Conservation (phyloP, 352 stramenopile species). For the Globisporangium cystogenes region DNA sequence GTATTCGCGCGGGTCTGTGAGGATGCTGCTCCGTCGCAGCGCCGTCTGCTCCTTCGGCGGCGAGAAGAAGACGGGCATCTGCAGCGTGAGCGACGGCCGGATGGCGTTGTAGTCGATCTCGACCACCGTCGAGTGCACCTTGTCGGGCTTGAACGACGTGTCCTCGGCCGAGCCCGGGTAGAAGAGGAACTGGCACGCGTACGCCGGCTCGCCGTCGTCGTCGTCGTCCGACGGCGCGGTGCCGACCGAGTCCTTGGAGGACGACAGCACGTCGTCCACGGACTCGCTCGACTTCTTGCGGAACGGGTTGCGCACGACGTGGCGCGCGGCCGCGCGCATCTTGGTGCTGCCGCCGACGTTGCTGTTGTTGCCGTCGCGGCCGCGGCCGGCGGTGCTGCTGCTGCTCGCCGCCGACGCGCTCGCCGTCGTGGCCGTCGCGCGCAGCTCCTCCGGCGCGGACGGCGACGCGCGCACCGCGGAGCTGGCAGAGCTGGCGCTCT, state of each 20-base stretch:
- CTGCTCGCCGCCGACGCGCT: background rate
- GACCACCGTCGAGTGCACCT: conserved; percentile 24
- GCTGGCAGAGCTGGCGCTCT: background rate
- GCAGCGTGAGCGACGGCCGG: conserved; percentile 43
- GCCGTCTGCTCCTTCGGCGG: conserved; percentile 26
- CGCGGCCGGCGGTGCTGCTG: background rate
- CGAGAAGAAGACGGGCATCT: conserved; percentile 69
- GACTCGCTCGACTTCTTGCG: conserved; percentile 24
- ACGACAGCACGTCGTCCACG: conserved; percentile 19
- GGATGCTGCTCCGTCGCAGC: conserved; percentile 35
- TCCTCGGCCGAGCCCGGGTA: conserved; percentile 54
- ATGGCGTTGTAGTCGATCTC: conserved; percentile 46
- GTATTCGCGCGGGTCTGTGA: conserved; percentile 48
- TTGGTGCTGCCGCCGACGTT: background rate
- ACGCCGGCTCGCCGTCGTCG: conserved; percentile 15
- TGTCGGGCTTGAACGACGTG: conserved; percentile 39
- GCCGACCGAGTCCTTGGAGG: conserved; percentile 11
- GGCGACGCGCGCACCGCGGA: background rate
- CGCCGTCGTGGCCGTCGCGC: conserved; percentile 18
- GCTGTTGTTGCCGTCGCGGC: conserved; percentile 6
- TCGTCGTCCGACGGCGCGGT: conserved; percentile 24
- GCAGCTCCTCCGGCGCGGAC: conserved; percentile 6
- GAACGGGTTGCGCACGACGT: conserved; percentile 16
- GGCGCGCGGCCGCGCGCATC: conserved; percentile 4
- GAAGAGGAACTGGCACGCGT: conserved; percentile 45